A percentile compares a stretch with the other conserved stretches of the same genome.
Conservation (phyloP, 169 alveolate species). For the Eimeria brunetti region DNA sequence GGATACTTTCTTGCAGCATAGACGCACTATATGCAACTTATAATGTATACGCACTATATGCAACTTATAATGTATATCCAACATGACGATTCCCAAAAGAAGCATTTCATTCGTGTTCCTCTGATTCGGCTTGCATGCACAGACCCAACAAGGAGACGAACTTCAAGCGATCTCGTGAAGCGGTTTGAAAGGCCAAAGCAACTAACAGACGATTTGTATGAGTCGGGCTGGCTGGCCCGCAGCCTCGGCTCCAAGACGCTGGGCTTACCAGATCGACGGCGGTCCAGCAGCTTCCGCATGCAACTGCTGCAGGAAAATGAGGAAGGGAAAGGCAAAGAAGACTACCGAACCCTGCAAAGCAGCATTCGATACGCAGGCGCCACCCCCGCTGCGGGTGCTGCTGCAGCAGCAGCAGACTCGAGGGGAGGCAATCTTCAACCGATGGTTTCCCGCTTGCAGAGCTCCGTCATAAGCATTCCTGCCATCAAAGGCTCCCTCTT, state of each 20-base stretch:
- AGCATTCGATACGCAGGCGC: background rate
- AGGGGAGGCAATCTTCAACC: background rate
- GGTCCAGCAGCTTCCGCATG: background rate
- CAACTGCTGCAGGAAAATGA: background rate
- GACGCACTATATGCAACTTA: too few species aligned
- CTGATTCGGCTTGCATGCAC: background rate
- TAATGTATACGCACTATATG: too few species aligned
- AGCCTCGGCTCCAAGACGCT: background rate
- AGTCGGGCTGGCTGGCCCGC: background rate
- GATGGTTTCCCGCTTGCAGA: background rate
- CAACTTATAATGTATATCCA: too few species aligned
- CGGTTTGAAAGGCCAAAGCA: background rate
- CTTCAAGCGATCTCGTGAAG: background rate
- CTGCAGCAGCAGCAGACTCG: background rate
- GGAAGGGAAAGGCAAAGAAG: background rate
- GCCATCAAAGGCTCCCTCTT: background rate
- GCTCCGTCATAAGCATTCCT: background rate
- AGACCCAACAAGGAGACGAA: slow-evolving; percentile 9
- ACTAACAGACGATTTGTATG: background rate
- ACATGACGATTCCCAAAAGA: too few species aligned
- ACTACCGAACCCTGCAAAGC: background rate
- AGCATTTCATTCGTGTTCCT: too few species aligned
- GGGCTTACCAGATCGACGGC: slow-evolving; percentile 1
- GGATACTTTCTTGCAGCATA: background rate
- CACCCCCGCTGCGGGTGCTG: too few species aligned